phyloP scores from a whole-genome alignment of 805 yeast species.

The Ogataea sp. region DNA sequence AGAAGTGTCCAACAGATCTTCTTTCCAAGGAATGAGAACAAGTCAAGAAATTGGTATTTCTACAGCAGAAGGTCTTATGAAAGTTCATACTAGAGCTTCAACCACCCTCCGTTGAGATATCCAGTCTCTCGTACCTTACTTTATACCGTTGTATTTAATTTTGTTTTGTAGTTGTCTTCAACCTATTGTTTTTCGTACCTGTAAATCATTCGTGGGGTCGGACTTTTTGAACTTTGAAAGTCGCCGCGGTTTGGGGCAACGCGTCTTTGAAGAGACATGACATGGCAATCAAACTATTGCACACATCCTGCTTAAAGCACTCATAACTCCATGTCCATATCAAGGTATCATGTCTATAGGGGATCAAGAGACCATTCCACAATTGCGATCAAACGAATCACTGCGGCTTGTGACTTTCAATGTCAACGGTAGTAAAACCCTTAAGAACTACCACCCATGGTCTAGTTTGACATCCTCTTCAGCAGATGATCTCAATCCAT shows the following conservation, averaged over 20 bases:
- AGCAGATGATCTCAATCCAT: conserved; percentile 27
- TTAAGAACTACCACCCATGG: conserved; percentile 85
- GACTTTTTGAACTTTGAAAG: no score
- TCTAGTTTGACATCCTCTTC: conserved; percentile 27
- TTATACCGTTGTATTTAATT: no score
- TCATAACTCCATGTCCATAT: no score
- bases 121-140: no score
- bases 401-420: conserved; percentile 48
- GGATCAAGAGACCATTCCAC: background rate
- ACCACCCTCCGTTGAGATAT: background rate
- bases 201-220: no score
- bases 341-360: background rate
- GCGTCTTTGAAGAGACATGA: no score
- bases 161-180: no score
- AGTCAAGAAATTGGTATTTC: conserved; percentile 16
- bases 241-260: no score
- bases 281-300: no score
- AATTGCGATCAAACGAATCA: background rate
- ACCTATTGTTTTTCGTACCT: no score
- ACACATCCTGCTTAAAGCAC: no score
- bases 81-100: conserved; percentile 12
- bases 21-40: conserved; percentile 17
- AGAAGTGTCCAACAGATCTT: conserved; percentile 15
- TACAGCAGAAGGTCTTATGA: conserved; percentile 16
- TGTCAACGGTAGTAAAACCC: conserved; percentile 75